These are phyloP conservation scores for Oenanthe sinensis DNA, from an alignment of 129 eudicot genomes.

Conservation along the genomic window DNA sequence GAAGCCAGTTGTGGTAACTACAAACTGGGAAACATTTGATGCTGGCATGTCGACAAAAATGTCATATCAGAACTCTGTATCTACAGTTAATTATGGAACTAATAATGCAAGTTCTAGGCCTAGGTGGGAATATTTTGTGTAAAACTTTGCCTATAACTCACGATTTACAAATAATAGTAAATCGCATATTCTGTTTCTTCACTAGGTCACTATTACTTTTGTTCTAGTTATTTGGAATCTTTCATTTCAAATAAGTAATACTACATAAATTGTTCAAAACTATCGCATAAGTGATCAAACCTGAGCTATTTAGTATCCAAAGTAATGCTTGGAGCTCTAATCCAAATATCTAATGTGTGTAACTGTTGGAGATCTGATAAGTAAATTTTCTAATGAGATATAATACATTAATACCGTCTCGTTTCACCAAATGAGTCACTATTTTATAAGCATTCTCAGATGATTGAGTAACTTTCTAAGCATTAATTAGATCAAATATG, in stretches of 20 bases:
- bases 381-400: not conserved
- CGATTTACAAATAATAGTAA: no score
- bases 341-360: not conserved
- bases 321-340: not conserved
- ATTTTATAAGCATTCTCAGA: not conserved
- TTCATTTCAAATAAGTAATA: not conserved
- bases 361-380: not conserved
- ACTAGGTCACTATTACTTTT: no score
- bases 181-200: no score
- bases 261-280: not conserved
- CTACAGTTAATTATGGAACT: no score
- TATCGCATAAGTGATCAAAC: not conserved
- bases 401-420: no score
- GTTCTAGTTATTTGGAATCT: not conserved
- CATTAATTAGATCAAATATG: not conserved
- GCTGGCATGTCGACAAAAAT: conserved; percentile 10
- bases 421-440: no score
- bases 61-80: not conserved
- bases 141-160: no score
- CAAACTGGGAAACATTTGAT: conserved; percentile 71
- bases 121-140: conserved; percentile 11
- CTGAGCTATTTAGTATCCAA: not conserved
- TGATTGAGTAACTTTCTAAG: not conserved
- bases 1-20: conserved; percentile 53
- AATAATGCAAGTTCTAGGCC: no score